phyloP scores from a whole-genome alignment of 2,329 filamentous ascomycete species.

The Phyllosticta citrichinensis region DNA sequence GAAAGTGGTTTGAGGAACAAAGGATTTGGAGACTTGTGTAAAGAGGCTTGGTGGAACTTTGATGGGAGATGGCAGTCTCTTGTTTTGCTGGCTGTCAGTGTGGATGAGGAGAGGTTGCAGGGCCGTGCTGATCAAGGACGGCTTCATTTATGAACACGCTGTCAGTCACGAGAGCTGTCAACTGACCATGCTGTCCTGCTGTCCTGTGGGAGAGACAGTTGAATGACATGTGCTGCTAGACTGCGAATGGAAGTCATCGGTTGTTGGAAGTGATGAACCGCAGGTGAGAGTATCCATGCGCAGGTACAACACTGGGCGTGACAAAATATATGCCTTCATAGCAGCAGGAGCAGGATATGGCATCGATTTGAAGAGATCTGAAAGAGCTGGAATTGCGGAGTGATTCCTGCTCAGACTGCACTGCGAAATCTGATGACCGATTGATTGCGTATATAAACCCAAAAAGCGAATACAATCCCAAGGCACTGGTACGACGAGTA shows the following conservation, averaged over 20 bases:
- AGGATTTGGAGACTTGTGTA: too few relatives aligned
- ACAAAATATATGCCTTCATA: too few relatives aligned
- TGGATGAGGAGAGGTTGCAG: not conserved
- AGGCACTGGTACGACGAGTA: too few relatives aligned
- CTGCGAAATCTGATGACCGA: too few relatives aligned
- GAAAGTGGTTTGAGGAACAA: not conserved
- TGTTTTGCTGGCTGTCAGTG: not conserved
- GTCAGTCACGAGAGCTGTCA: not conserved
- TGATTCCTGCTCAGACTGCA: too few relatives aligned
- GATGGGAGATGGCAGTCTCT: not conserved
- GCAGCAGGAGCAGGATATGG: too few relatives aligned
- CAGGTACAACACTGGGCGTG: not conserved
- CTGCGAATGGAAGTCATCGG: not conserved
- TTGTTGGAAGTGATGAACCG: not conserved
- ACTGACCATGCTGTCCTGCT: not conserved
- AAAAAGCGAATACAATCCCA: too few relatives aligned
- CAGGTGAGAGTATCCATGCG: not conserved
- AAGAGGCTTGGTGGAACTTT: too few relatives aligned
- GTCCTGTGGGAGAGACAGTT: not conserved
- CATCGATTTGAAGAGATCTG: too few relatives aligned
- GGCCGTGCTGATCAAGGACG: not conserved
- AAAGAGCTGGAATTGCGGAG: too few relatives aligned
- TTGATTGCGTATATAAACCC: too few relatives aligned
- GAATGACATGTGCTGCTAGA: not conserved
- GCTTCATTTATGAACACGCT: not conserved